A percentile compares a stretch with the other conserved stretches of the same genome.
Conservation (phyloP, 2,329 filamentous ascomycete genomes). For the Pestalotiopsis sp. region DNA sequence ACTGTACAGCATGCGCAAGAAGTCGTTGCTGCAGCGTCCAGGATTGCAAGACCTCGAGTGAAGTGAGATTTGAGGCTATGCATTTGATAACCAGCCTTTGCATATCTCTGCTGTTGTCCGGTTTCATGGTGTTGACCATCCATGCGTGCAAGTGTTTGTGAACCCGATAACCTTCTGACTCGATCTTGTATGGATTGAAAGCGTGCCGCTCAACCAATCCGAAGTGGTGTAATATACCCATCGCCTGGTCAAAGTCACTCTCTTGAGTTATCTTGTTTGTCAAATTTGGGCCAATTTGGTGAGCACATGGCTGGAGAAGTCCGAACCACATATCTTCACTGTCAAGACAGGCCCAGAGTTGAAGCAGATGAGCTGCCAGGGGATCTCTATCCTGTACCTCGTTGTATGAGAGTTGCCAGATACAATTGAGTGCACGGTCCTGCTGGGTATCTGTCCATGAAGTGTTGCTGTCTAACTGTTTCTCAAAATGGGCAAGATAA, state of each 20-base stretch:
- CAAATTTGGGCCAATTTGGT: conserved; percentile 7
- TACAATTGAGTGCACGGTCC: conserved; percentile 36
- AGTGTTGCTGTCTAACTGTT: conserved; percentile 35
- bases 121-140: conserved; percentile 19
- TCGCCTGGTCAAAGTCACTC: conserved; percentile 12
- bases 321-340: conserved; percentile 21
- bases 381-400: conserved; percentile 35
- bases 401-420: conserved; percentile 41
- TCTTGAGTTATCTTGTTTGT: conserved; percentile 14
- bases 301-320: conserved; percentile 10
- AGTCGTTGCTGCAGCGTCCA: conserved; percentile 22
- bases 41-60: conserved; percentile 9
- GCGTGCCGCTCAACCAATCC: conserved; percentile 14
- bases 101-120: conserved; percentile 16
- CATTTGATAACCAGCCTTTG: conserved; percentile 17
- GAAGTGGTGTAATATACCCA: conserved; percentile 15
- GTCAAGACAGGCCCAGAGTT: conserved; percentile 19
- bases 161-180: conserved; percentile 18
- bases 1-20: conserved; percentile 18
- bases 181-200: neutral
- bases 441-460: conserved; percentile 34
- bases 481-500: conserved; percentile 36
- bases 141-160: conserved; percentile 32
- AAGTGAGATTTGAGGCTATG: conserved; percentile 19
- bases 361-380: conserved; percentile 16